Evolutionary conservation across 202 grass and related monocot genomes (phyloP), one percentile per base, ranked within the genome.

Genomic region (Elaeis oleifera): DNA sequence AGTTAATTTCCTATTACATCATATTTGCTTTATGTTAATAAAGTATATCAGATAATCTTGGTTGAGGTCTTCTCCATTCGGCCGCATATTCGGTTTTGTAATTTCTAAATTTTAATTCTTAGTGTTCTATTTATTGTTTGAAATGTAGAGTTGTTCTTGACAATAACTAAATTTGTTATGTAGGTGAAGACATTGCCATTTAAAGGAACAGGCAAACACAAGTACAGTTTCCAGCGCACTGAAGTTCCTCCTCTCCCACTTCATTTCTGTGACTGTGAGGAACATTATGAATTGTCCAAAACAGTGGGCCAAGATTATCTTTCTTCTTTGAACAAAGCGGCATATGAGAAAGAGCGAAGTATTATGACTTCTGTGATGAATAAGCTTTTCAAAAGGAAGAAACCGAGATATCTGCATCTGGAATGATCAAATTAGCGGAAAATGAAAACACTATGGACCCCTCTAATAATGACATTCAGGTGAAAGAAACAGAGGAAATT

Each of bases 251-350:
- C 84, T 13, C 78, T 78, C 60, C 94, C 94, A 8, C 76, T 99
- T 63, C 94, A 97, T 89, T 99, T 99, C 65, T 99, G 85, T 49
- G 94, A 99, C 72, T 99, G 94, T 71, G 88, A 99, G 75, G 85
- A 99, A 71, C 94, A 97, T 58, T 89, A 82, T 59, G 88, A 79
- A 59, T 81, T 79, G 66, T 67, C 73, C n/a, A 82, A 99, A 70
- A 73, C 32, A 77, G 84, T 72, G 51, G 81, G 89, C 74, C 64
- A 80, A 60, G 79, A 80, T 44, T 92, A 89, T 69, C 68, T 68
- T 57, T 75, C 74, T 74, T 79, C 84, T 80, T 66, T 92, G 54
- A 85, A 86, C 32, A 74, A 68, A 58, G 88, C 73, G 56, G 77
- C 85, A 58, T 80, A 49, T 84, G 78, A 86, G 71, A 97, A 89